Conservation (phyloP, 148 eudicot genomes). For the Amaranthus hypochondriacus region DNA sequence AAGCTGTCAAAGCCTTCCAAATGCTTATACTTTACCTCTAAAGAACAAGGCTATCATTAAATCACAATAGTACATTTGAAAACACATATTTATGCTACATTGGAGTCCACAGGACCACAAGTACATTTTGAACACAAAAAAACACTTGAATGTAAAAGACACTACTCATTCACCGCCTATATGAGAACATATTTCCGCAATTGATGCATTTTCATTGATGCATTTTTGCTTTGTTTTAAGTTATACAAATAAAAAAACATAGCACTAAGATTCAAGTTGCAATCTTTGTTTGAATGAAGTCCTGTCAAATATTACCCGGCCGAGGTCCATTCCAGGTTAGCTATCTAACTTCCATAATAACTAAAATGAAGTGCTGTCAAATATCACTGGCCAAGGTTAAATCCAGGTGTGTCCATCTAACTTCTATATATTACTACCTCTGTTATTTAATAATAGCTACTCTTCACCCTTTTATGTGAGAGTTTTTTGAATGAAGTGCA, state of each 20-base stretch:
- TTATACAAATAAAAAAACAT: slow-evolving; percentile 1
- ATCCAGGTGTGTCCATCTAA: background rate
- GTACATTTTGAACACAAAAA: background rate
- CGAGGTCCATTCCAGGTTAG: background rate
- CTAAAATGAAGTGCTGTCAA: background rate
- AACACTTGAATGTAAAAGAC: background rate
- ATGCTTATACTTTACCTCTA: background rate
- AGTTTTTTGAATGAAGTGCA: too few relatives aligned
- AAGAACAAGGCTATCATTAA: background rate
- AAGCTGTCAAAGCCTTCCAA: background rate
- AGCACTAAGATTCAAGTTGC: background rate
- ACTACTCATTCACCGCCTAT: background rate
- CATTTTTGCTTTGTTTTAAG: background rate
- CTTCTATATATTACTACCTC: background rate
- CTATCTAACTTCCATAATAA: background rate
- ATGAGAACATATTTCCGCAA: background rate
- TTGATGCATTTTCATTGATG: background rate
- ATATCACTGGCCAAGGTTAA: background rate
- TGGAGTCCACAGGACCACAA: background rate
- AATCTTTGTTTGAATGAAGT: background rate
- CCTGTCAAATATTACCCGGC: background rate
- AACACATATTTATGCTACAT: background rate
- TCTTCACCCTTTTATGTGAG: too few relatives aligned
- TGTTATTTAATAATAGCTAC: too few relatives aligned
- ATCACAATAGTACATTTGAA: background rate